These are phyloP conservation scores for Macadamia integrifolia DNA, from an alignment of 164 flowering plant species.

Conservation along the genomic window DNA sequence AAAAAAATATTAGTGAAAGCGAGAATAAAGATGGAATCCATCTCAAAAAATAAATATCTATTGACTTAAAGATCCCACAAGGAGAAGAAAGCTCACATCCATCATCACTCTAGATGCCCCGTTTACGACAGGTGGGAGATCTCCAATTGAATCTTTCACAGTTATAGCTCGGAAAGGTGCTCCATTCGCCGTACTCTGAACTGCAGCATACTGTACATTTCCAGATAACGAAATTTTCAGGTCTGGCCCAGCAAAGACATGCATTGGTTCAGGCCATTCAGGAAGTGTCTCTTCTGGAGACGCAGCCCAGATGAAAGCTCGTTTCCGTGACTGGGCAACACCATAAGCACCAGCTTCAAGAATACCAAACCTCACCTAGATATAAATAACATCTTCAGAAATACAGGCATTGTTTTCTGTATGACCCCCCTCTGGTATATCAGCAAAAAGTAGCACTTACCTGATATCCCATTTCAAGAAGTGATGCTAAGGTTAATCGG, in stretches of 20 bases:
- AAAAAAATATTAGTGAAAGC: not conserved
- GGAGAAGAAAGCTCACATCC: conserved; percentile 32
- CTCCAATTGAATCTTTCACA: conserved; percentile 87
- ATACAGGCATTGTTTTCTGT: not conserved
- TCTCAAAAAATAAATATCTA: too few relatives aligned
- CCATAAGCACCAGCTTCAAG: conserved; percentile 95
- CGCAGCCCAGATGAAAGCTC: conserved; percentile 98
- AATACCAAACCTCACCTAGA: conserved; percentile 88
- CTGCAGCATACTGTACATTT: conserved; percentile 71
- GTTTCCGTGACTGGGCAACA: conserved; percentile 86
- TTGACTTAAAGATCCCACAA: not conserved
- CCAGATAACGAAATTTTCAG: conserved; percentile 55
- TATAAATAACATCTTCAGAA: not conserved
- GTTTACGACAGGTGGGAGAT: conserved; percentile 78
- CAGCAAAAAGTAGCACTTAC: conserved; percentile 24
- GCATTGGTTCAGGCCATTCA: conserved; percentile 99
- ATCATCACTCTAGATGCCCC: conserved; percentile 53
- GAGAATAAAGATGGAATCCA: not conserved
- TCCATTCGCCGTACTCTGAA: conserved; percentile 70
- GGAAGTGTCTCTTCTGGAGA: conserved; percentile 80
- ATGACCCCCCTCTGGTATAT: not conserved
- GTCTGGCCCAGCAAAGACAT: conserved; percentile 81
- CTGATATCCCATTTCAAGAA: conserved; percentile 99
- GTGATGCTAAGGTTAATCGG: conserved; percentile 78
- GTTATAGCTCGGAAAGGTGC: conserved; percentile 90